Evolutionary conservation across 2,329 filamentous ascomycete species (phyloP), one percentile per base, ranked within the genome.

Genomic region (Talaromyces sp.): DNA sequence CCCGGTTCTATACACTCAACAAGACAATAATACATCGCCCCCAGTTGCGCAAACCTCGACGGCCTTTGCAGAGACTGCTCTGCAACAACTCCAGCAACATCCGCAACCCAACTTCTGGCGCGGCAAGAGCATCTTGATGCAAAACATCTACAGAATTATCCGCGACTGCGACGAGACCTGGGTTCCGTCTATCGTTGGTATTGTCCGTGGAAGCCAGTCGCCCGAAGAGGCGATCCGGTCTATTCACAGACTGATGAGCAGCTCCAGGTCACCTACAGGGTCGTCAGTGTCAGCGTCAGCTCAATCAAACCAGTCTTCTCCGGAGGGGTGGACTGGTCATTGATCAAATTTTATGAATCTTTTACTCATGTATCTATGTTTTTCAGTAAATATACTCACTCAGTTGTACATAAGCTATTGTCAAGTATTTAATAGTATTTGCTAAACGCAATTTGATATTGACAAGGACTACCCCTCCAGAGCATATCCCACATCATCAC

Each of bases 401-500:
- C 41, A 2, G 43, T 19, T 46, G 43, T 46, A 46, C 7, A 46
- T 46, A 12, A 12, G 7, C 19, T 4, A 14, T 14, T 35, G 31
- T 32, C 31, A 32, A 31, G 2, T 31, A 31, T 31, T 32, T 10
- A 32, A 12, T n/a, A 32, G 53, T 24, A 52, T 54, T 35, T 51
- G 21, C 17, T 11, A 41, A 35, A 21, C 41, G 24, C 29, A 24
- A 29, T 12, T 19, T 54, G 19, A 27, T 56, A 59, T 38, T 29
- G 26, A 31, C 38, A 50, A 19, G n/a, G 11, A 19, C 26, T 31
- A 62, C 7, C 61, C 61, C 48, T 62, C 52, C 10, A 62, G n/a
- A 11, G 61, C 59, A 50, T 70, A 80, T 9, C 77, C 77, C 62
- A 79, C 69, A 2, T 73, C 74, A 62, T 78, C 75, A 1, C 77